phyloP scores from a whole-genome alignment of 345 rosid genomes.

The Ricinus communis region DNA sequence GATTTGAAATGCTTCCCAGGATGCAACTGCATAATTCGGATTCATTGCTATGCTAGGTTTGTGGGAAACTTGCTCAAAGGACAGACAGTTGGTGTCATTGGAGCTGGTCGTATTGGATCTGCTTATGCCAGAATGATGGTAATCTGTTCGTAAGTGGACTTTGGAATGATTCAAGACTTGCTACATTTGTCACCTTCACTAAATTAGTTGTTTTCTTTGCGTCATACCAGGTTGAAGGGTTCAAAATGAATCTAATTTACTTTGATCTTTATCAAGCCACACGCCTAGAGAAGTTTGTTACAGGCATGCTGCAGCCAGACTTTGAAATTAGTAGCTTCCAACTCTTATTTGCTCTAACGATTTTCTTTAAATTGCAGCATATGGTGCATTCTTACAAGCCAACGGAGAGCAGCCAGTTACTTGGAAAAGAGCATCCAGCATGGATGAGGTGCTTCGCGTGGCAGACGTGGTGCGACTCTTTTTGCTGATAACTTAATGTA shows the following conservation, averaged over 20 bases:
- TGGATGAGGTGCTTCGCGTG: slow-evolving; percentile 89
- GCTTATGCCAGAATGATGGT: slow-evolving; percentile 99
- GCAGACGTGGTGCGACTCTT: slow-evolving; percentile 70
- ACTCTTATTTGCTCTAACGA: slow-evolving; percentile 10
- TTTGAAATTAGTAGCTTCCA: background rate
- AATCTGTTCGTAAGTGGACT: slow-evolving; percentile 15
- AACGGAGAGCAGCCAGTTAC: slow-evolving; percentile 82
- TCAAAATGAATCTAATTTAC: slow-evolving; percentile 96
- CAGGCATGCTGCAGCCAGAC: slow-evolving; percentile 45
- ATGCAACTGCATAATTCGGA: background rate
- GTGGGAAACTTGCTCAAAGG: slow-evolving; percentile 98
- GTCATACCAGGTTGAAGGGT: slow-evolving; percentile 71
- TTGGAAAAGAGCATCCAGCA: slow-evolving; percentile 84
- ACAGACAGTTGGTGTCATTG: slow-evolving; percentile 96
- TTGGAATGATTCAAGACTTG: background rate
- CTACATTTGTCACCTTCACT: background rate
- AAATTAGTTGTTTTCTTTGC: background rate
- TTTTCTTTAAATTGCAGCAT: slow-evolving; percentile 48
- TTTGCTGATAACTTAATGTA: slow-evolving; percentile 6
- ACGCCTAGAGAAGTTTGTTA: slow-evolving; percentile 89
- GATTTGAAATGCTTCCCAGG: background rate
- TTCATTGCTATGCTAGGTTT: slow-evolving; percentile 43
- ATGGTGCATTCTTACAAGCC: slow-evolving; percentile 77
- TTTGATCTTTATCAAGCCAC: slow-evolving; percentile 92
- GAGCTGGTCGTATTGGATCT: slow-evolving; percentile 98